Evolutionary conservation across 768 basidiomycete genomes (phyloP).

Genomic region (Boletus huronensis): DNA sequence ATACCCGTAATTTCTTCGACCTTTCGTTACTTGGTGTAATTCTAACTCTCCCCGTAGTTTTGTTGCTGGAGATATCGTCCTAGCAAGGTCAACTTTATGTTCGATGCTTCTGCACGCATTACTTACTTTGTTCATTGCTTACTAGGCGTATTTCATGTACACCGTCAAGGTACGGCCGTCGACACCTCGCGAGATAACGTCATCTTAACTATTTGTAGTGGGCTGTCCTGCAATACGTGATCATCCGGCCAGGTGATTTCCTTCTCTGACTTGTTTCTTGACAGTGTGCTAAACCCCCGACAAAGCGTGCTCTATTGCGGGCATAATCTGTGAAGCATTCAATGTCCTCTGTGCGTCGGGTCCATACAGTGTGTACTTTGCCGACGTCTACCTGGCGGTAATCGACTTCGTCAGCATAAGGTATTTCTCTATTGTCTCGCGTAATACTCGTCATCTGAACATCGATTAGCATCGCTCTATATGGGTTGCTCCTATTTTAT

Average conservation of each 20-base stretch:
- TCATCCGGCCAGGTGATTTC: conserved; percentile 54
- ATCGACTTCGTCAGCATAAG: conserved; percentile 83
- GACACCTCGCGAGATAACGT: background rate
- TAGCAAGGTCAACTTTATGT: conserved; percentile 51
- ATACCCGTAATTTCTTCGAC: conserved; percentile 49
- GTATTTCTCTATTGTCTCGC: conserved; percentile 32
- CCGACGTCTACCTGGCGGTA: conserved; percentile 64
- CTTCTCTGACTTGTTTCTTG: background rate
- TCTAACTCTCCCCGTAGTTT: conserved; percentile 43
- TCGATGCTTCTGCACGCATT: background rate
- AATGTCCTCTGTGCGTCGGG: conserved; percentile 67
- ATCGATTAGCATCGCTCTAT: conserved; percentile 65
- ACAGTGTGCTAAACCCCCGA: conserved; percentile 3
- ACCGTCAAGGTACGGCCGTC: conserved; percentile 60
- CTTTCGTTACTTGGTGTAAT: background rate
- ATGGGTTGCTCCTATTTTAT: conserved; percentile 83
- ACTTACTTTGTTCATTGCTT: conserved; percentile 7
- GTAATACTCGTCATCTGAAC: background rate
- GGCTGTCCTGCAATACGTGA: conserved; percentile 86
- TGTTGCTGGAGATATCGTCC: conserved; percentile 81
- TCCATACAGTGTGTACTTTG: conserved; percentile 57
- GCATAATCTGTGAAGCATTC: conserved; percentile 71
- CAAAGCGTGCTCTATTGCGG: conserved; percentile 52
- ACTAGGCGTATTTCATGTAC: conserved; percentile 83
- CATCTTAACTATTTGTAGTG: conserved; percentile 45